Conservation (phyloP, 1,284 basidiomycete genomes). For the Marasmius tenuissimus region DNA sequence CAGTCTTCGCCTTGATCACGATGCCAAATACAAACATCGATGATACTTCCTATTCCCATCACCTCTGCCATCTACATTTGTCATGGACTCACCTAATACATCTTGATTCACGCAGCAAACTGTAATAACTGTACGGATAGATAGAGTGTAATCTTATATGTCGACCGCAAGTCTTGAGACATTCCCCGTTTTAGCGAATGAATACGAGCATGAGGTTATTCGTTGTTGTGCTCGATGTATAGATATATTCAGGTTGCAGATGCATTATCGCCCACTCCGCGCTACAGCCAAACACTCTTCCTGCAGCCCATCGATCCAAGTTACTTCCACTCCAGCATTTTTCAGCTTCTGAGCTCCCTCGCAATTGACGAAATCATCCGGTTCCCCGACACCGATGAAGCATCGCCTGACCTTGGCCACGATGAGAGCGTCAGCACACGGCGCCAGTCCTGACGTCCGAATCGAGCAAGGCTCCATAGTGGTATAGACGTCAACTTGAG, state of each 20-base stretch:
- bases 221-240: not conserved
- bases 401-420: constrained; percentile 72
- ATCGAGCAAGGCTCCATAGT: constrained; percentile 97
- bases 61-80: not conserved
- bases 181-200: too few species aligned
- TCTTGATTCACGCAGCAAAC: too few species aligned
- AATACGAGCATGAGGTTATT: not conserved
- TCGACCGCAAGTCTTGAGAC: too few species aligned
- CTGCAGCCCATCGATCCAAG: constrained; percentile 73
- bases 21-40: constrained; percentile 86
- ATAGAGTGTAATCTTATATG: too few species aligned
- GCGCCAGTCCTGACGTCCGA: constrained; percentile 83
- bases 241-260: not conserved
- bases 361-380: constrained; percentile 93
- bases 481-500: constrained; percentile 79
- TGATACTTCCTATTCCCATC: constrained; percentile 28
- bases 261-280: constrained; percentile 48
- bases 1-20: constrained; percentile 73
- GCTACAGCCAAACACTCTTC: constrained; percentile 78
- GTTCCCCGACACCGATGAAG: constrained; percentile 90
- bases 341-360: constrained; percentile 81
- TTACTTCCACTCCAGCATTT: constrained; percentile 75
- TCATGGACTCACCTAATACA: not conserved
- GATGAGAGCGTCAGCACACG: constrained; percentile 88
- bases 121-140: too few species aligned